Conservation (phyloP, 495 filamentous ascomycete species). For the Aspergillus mulundensis region DNA sequence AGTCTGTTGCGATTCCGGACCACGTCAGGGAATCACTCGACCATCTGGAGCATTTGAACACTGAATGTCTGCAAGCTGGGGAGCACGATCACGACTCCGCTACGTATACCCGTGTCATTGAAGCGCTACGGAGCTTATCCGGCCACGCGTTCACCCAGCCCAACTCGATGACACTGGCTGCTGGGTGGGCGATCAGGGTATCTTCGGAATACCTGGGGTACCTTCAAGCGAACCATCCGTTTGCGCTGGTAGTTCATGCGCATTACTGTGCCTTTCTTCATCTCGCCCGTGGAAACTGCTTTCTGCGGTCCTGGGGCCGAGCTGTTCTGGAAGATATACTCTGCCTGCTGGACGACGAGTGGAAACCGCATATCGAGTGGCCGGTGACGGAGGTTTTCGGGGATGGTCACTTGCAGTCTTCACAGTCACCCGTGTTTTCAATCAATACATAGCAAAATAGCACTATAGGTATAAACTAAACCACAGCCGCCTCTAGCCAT, state of each 20-base stretch:
- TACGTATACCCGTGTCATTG: constrained; percentile 12
- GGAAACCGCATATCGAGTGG: constrained; percentile 22
- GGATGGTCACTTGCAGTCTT: neutral
- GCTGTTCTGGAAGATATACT: constrained; percentile 19
- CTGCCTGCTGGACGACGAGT: constrained; percentile 11
- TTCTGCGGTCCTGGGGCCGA: constrained; percentile 20
- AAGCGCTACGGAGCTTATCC: constrained; percentile 10
- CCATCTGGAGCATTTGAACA: constrained; percentile 15
- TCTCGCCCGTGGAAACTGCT: constrained; percentile 21
- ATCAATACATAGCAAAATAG: neutral
- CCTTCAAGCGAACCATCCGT: constrained; percentile 11
- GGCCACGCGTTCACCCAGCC: constrained; percentile 18
- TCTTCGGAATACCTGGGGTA: constrained; percentile 14
- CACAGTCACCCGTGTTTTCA: neutral
- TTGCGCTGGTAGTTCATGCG: constrained; percentile 24
- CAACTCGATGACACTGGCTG: constrained; percentile 21
- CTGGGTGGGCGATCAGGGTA: constrained; percentile 21
- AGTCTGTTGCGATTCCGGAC: constrained; percentile 5
- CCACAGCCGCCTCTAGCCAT: no score
- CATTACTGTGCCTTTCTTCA: constrained; percentile 25
- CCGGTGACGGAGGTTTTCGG: constrained; percentile 6
- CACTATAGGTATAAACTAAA: no score
- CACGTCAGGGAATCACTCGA: constrained; percentile 12
- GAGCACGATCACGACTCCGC: constrained; percentile 1
- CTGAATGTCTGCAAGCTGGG: neutral